Base-by-base conservation (phyloP, 176 grass and related monocot genomes). In the Aegilops bicornis region DNA sequence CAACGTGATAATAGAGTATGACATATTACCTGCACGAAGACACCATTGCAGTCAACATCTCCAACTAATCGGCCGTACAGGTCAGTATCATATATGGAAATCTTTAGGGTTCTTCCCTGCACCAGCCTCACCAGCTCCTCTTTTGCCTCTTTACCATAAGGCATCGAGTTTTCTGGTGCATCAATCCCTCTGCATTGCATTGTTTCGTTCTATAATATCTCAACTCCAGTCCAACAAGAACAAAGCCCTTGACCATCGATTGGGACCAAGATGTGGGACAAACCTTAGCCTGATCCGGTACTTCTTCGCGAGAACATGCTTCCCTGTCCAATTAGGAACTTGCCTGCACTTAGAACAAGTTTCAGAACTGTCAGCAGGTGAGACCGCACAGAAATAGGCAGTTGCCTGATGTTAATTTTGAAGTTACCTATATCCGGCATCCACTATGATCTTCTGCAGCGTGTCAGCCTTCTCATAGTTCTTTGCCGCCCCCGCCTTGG, bases 101-200 rank as follows among this genome's bases (percentile, higher is more conserved):
- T 64, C 72, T 92, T 94, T 52, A 94, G 80, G 22, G 47, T 54
- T 63, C 88, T 94, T 43, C 88, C 96, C 36, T 91, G 89, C 19
- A 98, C 76, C 3, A 98, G 79, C 29, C 67, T 96, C 84, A 92
- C 66, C 62, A 96, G 33, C 72, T 89, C 91, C 81, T 92, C 90
- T 88, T 91, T 96, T 1, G 96, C 96, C 40, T 92, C 93, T 83
- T 86, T 95, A 35, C 96, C 93, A 54, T 89, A 98, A 61, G 88
- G 93, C 93, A 98, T 98, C 14, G 82, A 88, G 74, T 62, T 94
- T 84, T 98, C 96, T 8, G 93, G 96, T 80, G 96, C 87, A 84
- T 98, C 96, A 43, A 98, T 78, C n/a, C 96, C 96, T 66, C 96
- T 98, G 83, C 71, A 85, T 83, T 75, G 33, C 83, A 87, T 82